Evolutionary conservation across 768 basidiomycete genomes (phyloP), one percentile per base, ranked within the genome.

Genomic region (Podaxis sp.): DNA sequence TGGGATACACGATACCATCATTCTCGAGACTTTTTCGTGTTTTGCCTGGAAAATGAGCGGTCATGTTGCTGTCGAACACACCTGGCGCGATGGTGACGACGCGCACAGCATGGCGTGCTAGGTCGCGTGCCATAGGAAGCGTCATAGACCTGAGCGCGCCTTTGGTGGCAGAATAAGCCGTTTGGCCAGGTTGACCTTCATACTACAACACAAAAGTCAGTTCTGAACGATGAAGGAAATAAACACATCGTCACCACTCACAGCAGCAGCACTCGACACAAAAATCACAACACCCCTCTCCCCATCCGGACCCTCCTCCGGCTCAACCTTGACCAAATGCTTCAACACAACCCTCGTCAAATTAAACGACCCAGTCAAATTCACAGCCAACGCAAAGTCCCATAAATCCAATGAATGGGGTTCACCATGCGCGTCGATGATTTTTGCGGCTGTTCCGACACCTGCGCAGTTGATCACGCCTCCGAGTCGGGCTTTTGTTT

Each of bases 381-480:
- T 87, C 51, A 87, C 79, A 5, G 73, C 78, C 22, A 87, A 66
- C 1, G 78, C 76, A 50, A 80, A 77, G 55, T 84, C 74, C 83
- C 85, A 88, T 1, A 80, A 65, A 43, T 82, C 81, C 29, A 82
- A 71, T 4, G 77, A 73, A 67, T 85, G 84, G 0, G 82, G 78
- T 55, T 79, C 71, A 15, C 78, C 77, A 19, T 79, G 68, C 2
- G 76, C 70, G 53, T 81, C 78, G 40, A 87, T 80, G 8, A 84
- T 79, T 77, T 85, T 76, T 0, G 64, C 69, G 2, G 71, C 72
- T 4, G 71, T 64, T n/a, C 78, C 86, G 0, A 85, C 78, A 3
- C 86, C 86, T 3, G 85, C 86, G 64, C 81, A 81, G 67, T 85
- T 84, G 8, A 87, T 77, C 3, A 87, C 81, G 8, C 86, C 85